phyloP scores from a whole-genome alignment of 2,329 filamentous ascomycete genomes.

The Colletotrichum noveboracense region DNA sequence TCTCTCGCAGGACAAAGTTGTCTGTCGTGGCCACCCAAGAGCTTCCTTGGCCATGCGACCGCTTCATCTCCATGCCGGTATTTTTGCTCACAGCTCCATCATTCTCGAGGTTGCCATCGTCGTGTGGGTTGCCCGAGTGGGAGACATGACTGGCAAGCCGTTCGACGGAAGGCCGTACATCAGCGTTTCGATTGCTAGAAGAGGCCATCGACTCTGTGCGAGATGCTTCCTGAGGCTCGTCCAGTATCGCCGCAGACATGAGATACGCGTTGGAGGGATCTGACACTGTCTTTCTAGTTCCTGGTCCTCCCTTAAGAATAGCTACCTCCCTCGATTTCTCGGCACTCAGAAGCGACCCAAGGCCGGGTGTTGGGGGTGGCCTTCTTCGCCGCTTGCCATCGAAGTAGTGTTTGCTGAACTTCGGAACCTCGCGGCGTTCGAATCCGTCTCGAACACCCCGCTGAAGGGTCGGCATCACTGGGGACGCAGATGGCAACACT shows the following conservation, averaged over 20 bases:
- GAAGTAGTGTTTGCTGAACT: neutral
- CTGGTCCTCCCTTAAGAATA: neutral
- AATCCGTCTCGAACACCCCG: neutral
- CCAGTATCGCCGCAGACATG: neutral
- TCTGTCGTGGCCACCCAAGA: neutral
- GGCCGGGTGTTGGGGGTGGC: neutral
- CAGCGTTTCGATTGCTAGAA: neutral
- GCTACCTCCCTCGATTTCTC: neutral
- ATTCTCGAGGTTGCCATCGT: neutral
- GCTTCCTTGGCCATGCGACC: neutral
- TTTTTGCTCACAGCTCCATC: neutral
- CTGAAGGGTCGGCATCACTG: neutral
- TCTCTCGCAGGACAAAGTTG: neutral
- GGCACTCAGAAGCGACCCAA: neutral
- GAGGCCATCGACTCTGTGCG: neutral
- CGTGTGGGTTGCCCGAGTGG: neutral
- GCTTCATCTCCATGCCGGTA: neutral
- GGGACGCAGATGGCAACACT: neutral
- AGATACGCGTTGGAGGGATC: neutral
- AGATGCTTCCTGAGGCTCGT: neutral
- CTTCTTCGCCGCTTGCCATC: neutral
- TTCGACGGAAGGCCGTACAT: neutral
- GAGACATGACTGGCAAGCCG: neutral
- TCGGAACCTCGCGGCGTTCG: neutral
- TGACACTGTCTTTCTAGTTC: neutral